Evolutionary conservation across 768 basidiomycete species (phyloP), one percentile per base, ranked within the genome.

Genomic region (Mycena maculata): DNA sequence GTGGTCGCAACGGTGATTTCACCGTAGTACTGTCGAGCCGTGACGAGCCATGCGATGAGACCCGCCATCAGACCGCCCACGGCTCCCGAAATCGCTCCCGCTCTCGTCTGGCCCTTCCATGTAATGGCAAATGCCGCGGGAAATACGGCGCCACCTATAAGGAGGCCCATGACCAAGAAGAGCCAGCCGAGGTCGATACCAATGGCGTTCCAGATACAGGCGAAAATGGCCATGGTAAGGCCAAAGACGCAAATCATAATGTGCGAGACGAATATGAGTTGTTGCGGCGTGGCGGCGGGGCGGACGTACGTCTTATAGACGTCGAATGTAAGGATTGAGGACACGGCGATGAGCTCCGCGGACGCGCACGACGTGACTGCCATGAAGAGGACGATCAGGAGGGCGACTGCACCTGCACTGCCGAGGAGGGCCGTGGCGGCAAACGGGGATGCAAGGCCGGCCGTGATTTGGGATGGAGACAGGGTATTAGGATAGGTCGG

Each of bases 301-400:
- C 45, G 33, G 13, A 56, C 16, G 25, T 67, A 67, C 9, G 59
- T 67, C 41, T 61, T 67, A 20, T 76, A 76, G 42, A 82, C 76
- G 47, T 63, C 63, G 45, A 64, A 64, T 87, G 18, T 90, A 86
- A 2, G 90, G 89, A 69, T 92, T 89, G 63, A 91, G 79, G 16
- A 25, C 6, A 48, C 39, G 13, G 63, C 78, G 58, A 59, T 75
- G 72, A 67, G 60, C 33, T 67, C 65, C n/a, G 65, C 59, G 16
- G 65, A 67, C 1, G 65, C 65, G 45, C 59, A 60, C 4, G 65
- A 67, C n/a, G 65, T 67, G 27, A 67, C 65, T 3, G 65, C 65
- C 60, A 67, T 61, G 55, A 85, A 85, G 22, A 83, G 79, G 3
- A 85, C 83, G 16, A 86, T 74, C 1, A 85, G 71, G 30, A 85